Evolutionary conservation across 139 green algal genomes (phyloP).

Genomic region (Desmodesmus armatus): DNA sequence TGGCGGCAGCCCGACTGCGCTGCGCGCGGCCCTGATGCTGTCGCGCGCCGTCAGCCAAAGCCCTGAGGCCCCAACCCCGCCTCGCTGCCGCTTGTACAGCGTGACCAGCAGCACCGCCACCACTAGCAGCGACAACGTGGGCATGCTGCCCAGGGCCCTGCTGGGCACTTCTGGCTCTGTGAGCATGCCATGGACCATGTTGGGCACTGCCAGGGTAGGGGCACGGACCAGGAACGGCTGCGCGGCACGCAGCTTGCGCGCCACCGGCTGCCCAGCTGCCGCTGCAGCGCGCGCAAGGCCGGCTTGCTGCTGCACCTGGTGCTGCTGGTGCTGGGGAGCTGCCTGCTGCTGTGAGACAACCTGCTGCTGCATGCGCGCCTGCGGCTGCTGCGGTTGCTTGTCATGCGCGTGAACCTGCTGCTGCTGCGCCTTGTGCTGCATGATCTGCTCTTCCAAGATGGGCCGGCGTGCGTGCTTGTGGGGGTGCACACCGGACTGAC

Average conservation of each 20-base stretch:
- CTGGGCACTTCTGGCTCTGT: slow-evolving; percentile 28
- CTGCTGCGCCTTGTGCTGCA: slow-evolving; percentile 10
- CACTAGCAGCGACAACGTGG: slow-evolving; percentile 23
- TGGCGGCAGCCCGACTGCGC: background rate
- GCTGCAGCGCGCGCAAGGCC: background rate
- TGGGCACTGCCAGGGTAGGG: background rate
- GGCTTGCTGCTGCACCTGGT: background rate
- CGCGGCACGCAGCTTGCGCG: slow-evolving; percentile 28
- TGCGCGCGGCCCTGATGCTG: background rate
- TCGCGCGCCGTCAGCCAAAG: background rate
- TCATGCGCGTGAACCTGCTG: background rate
- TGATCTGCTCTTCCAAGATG: slow-evolving; percentile 22
- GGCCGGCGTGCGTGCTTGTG: background rate
- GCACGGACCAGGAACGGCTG: slow-evolving; percentile 22
- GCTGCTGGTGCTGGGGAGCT: background rate
- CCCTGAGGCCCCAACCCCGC: background rate
- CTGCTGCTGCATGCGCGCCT: background rate
- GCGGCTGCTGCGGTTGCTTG: slow-evolving; percentile 12
- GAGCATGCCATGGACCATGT: background rate
- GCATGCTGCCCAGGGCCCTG: slow-evolving; percentile 25
- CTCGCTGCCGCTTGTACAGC: slow-evolving; percentile 33
- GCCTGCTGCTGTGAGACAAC: background rate
- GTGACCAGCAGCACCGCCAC: slow-evolving; percentile 7
- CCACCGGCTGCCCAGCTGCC: background rate
- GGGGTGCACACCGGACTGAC: too few relatives aligned